Conservation (phyloP, 140 eudicot species). For the Senecio squalidus region DNA sequence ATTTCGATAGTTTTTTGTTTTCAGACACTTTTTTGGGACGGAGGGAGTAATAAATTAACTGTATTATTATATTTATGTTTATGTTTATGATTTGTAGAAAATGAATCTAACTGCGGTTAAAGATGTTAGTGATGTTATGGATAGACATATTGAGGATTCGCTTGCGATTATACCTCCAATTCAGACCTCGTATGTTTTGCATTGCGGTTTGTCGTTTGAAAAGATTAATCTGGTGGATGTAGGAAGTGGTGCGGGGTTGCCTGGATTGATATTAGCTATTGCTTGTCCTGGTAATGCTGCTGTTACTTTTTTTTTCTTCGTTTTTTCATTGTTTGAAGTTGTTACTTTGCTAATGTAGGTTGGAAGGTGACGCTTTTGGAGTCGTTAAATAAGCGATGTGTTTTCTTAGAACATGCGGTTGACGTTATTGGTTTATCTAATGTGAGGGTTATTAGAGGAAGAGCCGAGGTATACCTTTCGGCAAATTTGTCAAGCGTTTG, state of each 20-base stretch:
- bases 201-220: slow-evolving; percentile 43
- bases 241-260: slow-evolving; percentile 96
- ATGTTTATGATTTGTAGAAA: slow-evolving; percentile 42
- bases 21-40: too few species aligned
- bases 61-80: not conserved
- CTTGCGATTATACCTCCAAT: slow-evolving; percentile 72
- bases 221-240: slow-evolving; percentile 67
- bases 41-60: too few species aligned
- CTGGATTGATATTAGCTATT: slow-evolving; percentile 84
- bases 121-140: slow-evolving; percentile 76
- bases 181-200: slow-evolving; percentile 36
- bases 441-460: slow-evolving; percentile 71
- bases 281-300: slow-evolving; percentile 70
- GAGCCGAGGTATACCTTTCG: slow-evolving; percentile 69
- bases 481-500: not conserved
- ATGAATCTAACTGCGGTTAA: slow-evolving; percentile 91
- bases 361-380: slow-evolving; percentile 81
- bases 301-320: not conserved
- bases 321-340: not conserved
- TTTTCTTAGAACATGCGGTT: slow-evolving; percentile 70
- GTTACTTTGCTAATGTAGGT: slow-evolving; percentile 37
- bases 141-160: slow-evolving; percentile 88
- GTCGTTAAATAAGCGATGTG: slow-evolving; percentile 77
- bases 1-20: too few species aligned
- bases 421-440: slow-evolving; percentile 65